Base-by-base conservation (phyloP, 495 filamentous ascomycete species). In the Penicillium paradoxum region DNA sequence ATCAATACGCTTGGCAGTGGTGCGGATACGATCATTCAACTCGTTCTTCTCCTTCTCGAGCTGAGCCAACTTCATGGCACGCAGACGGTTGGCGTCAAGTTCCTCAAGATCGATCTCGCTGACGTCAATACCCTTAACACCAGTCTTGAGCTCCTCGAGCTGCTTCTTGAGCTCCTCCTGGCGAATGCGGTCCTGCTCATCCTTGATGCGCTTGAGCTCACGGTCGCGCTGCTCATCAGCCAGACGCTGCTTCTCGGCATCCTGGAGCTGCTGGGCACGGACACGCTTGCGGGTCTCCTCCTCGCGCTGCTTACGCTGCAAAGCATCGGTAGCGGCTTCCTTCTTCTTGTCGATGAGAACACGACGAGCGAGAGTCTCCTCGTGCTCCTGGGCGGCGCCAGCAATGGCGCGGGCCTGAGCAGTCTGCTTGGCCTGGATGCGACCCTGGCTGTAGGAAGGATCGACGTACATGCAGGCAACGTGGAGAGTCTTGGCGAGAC, bases 41-140 rank as follows among this genome's bases (percentile, higher is more conserved):
- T 82, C 91, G 63, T 92, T 95, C 83, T 97, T 98, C 77, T 98
- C 95, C 53, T 92, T 90, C 73, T 97, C 93, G 14, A 98, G 82
- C 67, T 96, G 91, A 37, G 89, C 87, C 37, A 98, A 83, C 77
- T 96, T 96, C 73, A 98, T 87, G 50, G 88, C 85, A 67, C 93
- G 90, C 57, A 98, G 85, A 57, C 85, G 87, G 67, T 88, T 87
- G 65, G 82, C 87, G 69, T 97, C 93, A 37, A 96, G 81, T 50
- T 91, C 91, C 54, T 89, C 84, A 38, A 90, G 70, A 60, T 95
- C 89, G 39, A 95, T 81, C 52, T 82, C 78, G 52, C 79, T 84
- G 45, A 87, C 73, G 59, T 96, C 89, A 40, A 97, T 79, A 48
- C 87, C 86, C 71, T 91, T 89, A 24, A 79, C 75, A 46, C 86